Conservation (phyloP, 371 early-diverging fungal species). For the Syncephalastrum sp. region DNA sequence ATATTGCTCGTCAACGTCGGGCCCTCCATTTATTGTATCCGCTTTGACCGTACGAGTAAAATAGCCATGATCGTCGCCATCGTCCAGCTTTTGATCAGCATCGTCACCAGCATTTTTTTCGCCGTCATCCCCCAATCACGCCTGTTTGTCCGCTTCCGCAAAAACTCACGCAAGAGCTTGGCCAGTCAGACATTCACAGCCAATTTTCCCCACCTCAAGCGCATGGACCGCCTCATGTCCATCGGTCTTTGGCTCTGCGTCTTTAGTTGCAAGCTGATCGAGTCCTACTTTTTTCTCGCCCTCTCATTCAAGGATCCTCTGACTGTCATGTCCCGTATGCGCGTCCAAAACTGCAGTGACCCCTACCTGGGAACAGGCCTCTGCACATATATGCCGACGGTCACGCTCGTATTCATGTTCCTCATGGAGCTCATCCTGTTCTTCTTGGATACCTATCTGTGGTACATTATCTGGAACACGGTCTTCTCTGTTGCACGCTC, state of each 20-base stretch:
- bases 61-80: conserved; percentile 54
- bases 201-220: conserved; percentile 72
- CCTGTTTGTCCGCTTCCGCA: conserved; percentile 23
- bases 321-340: conserved; percentile 58
- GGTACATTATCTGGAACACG: conserved; percentile 87
- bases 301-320: conserved; percentile 80
- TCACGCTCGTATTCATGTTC: conserved; percentile 73
- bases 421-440: conserved; percentile 73
- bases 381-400: conserved; percentile 62
- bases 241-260: conserved; percentile 74
- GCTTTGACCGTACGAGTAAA: conserved; percentile 38
- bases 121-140: conserved; percentile 55
- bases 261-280: conserved; percentile 75
- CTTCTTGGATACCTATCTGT: conserved; percentile 88
- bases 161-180: conserved; percentile 42
- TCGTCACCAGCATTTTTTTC: conserved; percentile 64
- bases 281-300: conserved; percentile 80
- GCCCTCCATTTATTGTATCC: conserved; percentile 63
- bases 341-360: conserved; percentile 54
- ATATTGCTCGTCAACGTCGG: conserved; percentile 63
- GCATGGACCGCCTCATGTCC: conserved; percentile 68
- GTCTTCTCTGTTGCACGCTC: conserved; percentile 76
- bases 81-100: conserved; percentile 64
- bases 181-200: conserved; percentile 75
- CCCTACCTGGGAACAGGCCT: conserved; percentile 43